These are phyloP conservation scores for Pyrrhoderma noxium DNA, from an alignment of 1,284 basidiomycete species.

Conservation along the genomic window DNA sequence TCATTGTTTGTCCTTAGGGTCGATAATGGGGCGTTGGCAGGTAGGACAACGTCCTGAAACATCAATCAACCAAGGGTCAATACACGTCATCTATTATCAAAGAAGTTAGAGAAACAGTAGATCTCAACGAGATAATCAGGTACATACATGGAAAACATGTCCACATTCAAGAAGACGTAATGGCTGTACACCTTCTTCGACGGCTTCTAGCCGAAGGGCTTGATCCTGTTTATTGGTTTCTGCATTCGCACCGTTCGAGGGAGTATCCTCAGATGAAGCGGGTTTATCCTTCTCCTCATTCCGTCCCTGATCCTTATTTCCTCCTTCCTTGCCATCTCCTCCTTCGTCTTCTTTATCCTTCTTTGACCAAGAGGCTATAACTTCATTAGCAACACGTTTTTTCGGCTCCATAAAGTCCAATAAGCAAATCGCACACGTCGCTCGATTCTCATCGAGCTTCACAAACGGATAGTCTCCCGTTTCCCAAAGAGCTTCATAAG, in stretches of 20 bases:
- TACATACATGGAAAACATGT: constrained; percentile 75
- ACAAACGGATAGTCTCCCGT: constrained; percentile 53
- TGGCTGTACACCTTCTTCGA: constrained; percentile 67
- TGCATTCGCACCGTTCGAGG: constrained; percentile 21
- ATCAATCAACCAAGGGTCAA: constrained; percentile 72
- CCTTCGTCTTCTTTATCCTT: constrained; percentile 15
- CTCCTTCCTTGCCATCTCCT: constrained; percentile 17
- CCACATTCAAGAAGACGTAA: constrained; percentile 64
- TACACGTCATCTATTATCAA: constrained; percentile 55
- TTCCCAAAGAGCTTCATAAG: constrained; percentile 47
- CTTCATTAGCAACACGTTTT: constrained; percentile 22
- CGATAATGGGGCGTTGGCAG: constrained; percentile 52
- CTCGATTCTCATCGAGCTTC: constrained; percentile 68
- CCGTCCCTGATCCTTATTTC: constrained; percentile 17
- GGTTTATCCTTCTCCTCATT: constrained; percentile 9
- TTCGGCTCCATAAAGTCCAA: constrained; percentile 76
- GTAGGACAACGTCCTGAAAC: constrained; percentile 75
- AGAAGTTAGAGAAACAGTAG: neutral
- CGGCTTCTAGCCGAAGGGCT: constrained; percentile 52
- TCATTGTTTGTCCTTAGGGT: neutral
- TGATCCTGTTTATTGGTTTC: constrained; percentile 21
- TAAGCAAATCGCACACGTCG: constrained; percentile 74
- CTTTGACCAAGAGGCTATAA: constrained; percentile 24
- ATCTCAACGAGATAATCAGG: neutral
- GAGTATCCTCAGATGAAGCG: constrained; percentile 8